phyloP scores from a whole-genome alignment of 768 basidiomycete genomes.

The Tephrocybe rancida region DNA sequence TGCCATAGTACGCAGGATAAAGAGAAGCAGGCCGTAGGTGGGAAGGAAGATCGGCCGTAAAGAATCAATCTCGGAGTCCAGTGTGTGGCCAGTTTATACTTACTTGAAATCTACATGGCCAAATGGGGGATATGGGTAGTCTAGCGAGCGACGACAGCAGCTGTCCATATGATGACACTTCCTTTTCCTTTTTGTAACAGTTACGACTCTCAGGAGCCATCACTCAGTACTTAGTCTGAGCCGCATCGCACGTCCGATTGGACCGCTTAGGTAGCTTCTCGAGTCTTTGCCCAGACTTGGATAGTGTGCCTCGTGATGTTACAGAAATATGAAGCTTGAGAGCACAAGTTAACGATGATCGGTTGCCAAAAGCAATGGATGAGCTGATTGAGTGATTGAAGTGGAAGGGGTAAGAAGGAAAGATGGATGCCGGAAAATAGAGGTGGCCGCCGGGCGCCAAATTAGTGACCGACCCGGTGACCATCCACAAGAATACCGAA shows the following conservation, averaged over 20 bases:
- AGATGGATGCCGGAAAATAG: conserved; percentile 13
- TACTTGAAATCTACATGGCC: conserved; percentile 2
- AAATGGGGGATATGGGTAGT: conserved; percentile 15
- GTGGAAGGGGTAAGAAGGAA: conserved; percentile 10
- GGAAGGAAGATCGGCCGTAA: conserved; percentile 6
- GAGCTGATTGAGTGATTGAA: conserved; percentile 3
- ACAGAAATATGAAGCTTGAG: conserved; percentile 6
- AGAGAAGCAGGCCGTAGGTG: conserved; percentile 7
- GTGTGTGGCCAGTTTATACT: conserved; percentile 15
- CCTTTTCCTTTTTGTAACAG: conserved; percentile 16
- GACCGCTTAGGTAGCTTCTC: conserved; percentile 13
- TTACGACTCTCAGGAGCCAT: conserved; percentile 14
- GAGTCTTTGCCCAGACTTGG: conserved; percentile 7
- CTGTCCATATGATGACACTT: conserved; percentile 11
- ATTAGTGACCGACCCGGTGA: conserved; percentile 27
- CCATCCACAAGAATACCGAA: conserved; percentile 13
- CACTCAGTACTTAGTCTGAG: conserved; percentile 11
- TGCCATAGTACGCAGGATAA: conserved; percentile 23
- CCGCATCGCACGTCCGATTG: conserved; percentile 18
- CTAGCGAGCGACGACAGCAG: conserved; percentile 7
- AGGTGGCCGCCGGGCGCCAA: conserved; percentile 20
- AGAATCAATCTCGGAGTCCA: conserved; percentile 1
- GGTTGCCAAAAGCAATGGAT: conserved; percentile 10
- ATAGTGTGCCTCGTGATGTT: conserved; percentile 15
- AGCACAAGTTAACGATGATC: conserved; percentile 8